Base-by-base conservation (phyloP, 2,329 filamentous ascomycete genomes). In the Fusarium oxysporum region DNA sequence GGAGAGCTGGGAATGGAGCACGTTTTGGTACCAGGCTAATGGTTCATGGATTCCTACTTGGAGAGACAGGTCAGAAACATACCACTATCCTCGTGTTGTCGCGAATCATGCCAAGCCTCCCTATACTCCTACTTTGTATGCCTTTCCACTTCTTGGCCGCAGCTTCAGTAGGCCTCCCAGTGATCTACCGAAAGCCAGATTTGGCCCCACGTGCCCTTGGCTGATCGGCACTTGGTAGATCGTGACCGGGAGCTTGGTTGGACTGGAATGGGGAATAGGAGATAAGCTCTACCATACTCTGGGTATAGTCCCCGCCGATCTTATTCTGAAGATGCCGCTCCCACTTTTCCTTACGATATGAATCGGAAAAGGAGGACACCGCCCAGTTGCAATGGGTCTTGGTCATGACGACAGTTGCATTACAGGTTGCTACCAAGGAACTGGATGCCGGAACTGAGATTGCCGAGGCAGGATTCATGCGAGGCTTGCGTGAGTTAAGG, bases 241-340 rank as follows among this genome's bases (percentile, higher is more conserved):
- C 53, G 45, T 33, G 41, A 23, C 33, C 12, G 19, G 47, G 33
- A 40, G 48, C 56, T 44, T 35, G 65, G 68, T 54, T 50, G 50
- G 45, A 28, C 33, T 50, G 55, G 41, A 64, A 50, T 25, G 37
- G 19, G 40, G 70, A 54, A 58, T 25, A 33, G 50, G 44, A 72
- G 47, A 72, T 70, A 53, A 65, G 28, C 53, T 65, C 61, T 14
- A 57, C 41, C 30, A 58, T 53, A 30, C 54, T 48, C 23, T 17
- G 35, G 38, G 28, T 43, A 58, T 54, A 40, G 41, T 47, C 2
- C 44, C 35, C 44, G 51, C 14, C 47, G 70, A 72, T 72, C 70
- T 35, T 17, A 3, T 28, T 5, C 16, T 25, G 43, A 33, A 25
- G 30, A 44, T 55, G 21, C 10, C 14, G 21, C 51, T 55, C 35